Evolutionary conservation across 1,284 basidiomycete genomes (phyloP).

Genomic region (Irpex sp.): DNA sequence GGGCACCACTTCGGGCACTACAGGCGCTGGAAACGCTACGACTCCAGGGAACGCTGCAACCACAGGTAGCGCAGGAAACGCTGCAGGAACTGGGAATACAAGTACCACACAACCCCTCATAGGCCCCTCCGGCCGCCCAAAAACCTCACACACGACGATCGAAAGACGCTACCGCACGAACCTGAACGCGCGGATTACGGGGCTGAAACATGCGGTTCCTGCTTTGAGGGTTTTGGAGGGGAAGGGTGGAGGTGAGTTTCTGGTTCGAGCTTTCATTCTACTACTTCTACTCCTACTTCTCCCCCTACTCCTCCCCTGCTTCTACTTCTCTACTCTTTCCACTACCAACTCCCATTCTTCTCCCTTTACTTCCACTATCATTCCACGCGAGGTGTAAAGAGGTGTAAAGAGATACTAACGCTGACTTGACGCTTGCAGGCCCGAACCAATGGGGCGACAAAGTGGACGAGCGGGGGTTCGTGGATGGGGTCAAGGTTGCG

Average conservation of each 20-base stretch:
- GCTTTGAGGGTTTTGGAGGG: constrained; percentile 68
- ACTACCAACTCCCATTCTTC: too few relatives aligned
- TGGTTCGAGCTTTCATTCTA: constrained; percentile 4
- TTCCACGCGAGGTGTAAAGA: too few relatives aligned
- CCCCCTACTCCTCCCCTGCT: too few relatives aligned
- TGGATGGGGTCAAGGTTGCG: constrained; percentile 80
- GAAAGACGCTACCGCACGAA: constrained; percentile 89
- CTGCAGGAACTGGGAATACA: too few relatives aligned
- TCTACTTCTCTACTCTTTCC: too few relatives aligned
- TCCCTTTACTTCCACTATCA: too few relatives aligned
- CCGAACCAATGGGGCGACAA: constrained; percentile 36
- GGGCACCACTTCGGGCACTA: too few relatives aligned
- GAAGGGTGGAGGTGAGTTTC: constrained; percentile 31
- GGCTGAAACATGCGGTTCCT: constrained; percentile 78
- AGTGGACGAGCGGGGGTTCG: constrained; percentile 72
- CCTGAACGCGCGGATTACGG: constrained; percentile 84
- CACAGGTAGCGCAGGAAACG: constrained; percentile 11
- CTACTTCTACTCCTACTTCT: too few relatives aligned
- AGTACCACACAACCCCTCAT: constrained; percentile 19
- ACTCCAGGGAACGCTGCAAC: constrained; percentile 27
- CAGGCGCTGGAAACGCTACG: constrained; percentile 12
- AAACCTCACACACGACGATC: constrained; percentile 89
- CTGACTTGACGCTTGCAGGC: too few relatives aligned
- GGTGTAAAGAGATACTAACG: too few relatives aligned
- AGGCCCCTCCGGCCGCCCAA: constrained; percentile 49